phyloP scores from a whole-genome alignment of 345 rosid genomes.

The Hibiscus trionum region DNA sequence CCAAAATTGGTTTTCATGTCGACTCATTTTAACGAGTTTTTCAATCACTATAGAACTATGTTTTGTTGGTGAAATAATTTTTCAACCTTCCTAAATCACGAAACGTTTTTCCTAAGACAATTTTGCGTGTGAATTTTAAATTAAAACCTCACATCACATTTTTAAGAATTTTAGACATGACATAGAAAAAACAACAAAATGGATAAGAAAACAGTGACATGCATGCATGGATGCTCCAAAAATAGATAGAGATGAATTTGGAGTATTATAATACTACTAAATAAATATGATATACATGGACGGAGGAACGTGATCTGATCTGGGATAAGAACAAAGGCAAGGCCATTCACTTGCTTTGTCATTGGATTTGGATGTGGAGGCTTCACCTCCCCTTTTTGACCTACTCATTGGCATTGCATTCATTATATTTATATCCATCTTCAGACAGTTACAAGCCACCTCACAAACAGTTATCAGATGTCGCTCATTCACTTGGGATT shows the following conservation, averaged over 20 bases:
- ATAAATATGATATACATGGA: neutral
- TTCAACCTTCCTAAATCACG: too few relatives aligned
- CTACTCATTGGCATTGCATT: neutral
- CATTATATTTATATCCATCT: neutral
- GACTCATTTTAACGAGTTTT: too few relatives aligned
- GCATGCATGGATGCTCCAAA: neutral
- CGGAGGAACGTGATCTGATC: neutral
- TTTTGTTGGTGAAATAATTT: too few relatives aligned
- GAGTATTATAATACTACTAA: too few relatives aligned
- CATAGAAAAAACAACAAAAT: neutral
- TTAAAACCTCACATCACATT: neutral
- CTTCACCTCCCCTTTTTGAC: neutral
- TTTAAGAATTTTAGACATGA: neutral
- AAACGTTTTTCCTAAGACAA: too few relatives aligned
- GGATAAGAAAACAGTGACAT: neutral
- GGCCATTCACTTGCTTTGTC: constrained; percentile 15
- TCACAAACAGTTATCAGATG: neutral
- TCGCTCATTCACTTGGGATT: too few relatives aligned
- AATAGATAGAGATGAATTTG: neutral
- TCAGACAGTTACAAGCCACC: neutral
- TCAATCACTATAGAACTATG: too few relatives aligned
- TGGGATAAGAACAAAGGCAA: constrained; percentile 30
- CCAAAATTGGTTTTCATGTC: too few relatives aligned
- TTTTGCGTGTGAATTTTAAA: too few relatives aligned
- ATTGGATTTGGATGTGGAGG: constrained; percentile 17